Evolutionary conservation across 179 eudicot genomes (phyloP), one percentile per base, ranked within the genome.

Genomic region (Beta lomatogona): DNA sequence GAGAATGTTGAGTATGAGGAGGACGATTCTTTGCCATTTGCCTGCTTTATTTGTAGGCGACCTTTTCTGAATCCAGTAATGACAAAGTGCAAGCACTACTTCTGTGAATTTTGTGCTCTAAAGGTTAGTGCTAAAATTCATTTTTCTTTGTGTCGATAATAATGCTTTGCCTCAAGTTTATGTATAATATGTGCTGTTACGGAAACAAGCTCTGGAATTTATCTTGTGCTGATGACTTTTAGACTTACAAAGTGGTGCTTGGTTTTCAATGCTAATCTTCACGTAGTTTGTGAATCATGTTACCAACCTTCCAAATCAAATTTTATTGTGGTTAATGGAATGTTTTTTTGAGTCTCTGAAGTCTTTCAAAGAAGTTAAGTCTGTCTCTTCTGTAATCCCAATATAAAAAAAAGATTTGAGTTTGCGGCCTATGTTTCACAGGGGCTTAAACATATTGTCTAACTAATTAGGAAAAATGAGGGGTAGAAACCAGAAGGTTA

Each of bases 71-170:
- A 96, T 52, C 93, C 94, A 16, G 97, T 96, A 61, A 87, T 94
- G 79, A 94, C 98, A n/a, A 91, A 86, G 80, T 94, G 99, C 93
- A 94, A 89, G 87, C 94, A 93, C 78, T 92, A 96, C 84, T 96
- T 96, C 83, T 96, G 97, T 81, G 94, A 91, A 84, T 96, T 89
- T 85, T 96, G 99, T 83, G 97, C 98, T 31, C 73, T 96, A 74
- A 94, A 91, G 93, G 99, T 92, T 80, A 61, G 58, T 59, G 53
- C 76, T 58, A 60, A 4, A 36, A 45, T 66, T 82, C 64, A 13
- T 64, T 58, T 44, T 67, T 22, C 16, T 21, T 53, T 4, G 22
- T 6, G 44, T 41, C 21, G 21, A 77, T 60, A 25, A 31, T 28
- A 52, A 36, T 61, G 41, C 52, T 46, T 65, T 71, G 52, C 73